A percentile compares a stretch with the other conserved stretches of the same genome.
phyloP scores from a whole-genome alignment of 1,284 basidiomycete genomes.

The Leccinum laetum region DNA sequence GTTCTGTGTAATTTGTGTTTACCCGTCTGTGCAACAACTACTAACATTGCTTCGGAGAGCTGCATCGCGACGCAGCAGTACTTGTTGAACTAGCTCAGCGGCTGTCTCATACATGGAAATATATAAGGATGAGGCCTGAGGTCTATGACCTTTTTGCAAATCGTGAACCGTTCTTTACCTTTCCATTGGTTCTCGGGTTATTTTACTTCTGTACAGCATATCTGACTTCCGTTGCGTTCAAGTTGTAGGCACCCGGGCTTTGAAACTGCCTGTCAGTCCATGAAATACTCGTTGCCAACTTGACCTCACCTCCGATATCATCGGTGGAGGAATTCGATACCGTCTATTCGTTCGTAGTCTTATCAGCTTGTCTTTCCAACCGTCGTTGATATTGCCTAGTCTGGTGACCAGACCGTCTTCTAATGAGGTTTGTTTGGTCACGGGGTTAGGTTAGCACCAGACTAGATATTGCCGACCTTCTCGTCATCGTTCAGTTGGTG shows the following conservation, averaged over 20 bases:
- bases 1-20: constrained; percentile 17
- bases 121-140: constrained; percentile 71
- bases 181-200: neutral
- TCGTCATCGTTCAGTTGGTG: constrained; percentile 76
- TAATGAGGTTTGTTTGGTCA: too few species aligned
- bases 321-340: constrained; percentile 60
- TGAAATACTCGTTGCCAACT: constrained; percentile 80
- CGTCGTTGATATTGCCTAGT: too few species aligned
- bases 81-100: constrained; percentile 36
- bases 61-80: constrained; percentile 34
- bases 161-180: constrained; percentile 53
- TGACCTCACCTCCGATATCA: constrained; percentile 51
- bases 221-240: neutral
- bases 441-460: too few species aligned
- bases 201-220: neutral
- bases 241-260: constrained; percentile 47
- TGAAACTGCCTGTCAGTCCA: constrained; percentile 67
- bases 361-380: neutral
- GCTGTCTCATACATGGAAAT: constrained; percentile 82
- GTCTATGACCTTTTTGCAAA: constrained; percentile 76
- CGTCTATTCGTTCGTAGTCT: constrained; percentile 59
- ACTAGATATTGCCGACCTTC: constrained; percentile 47
- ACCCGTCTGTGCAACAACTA: constrained; percentile 33
- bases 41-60: constrained; percentile 47
- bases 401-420: too few species aligned